Conservation (phyloP, 768 basidiomycete genomes). For the Daedaleopsis sinensis region DNA sequence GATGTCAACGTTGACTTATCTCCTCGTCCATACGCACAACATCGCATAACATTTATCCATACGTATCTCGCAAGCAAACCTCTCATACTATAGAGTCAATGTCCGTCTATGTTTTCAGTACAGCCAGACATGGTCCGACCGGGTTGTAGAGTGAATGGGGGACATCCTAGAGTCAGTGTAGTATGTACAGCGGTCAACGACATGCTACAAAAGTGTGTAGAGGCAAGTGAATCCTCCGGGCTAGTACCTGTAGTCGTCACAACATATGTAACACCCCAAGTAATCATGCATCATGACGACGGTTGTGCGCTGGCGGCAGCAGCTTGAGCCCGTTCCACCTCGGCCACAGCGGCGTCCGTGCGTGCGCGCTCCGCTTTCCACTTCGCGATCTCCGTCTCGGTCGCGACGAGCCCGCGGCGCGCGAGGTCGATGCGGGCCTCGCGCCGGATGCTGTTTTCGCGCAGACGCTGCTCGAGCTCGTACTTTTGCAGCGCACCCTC, state of each 20-base stretch:
- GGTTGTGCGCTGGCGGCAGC: constrained; percentile 1
- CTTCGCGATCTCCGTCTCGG: constrained; percentile 81
- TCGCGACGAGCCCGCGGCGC: constrained; percentile 72
- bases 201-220: not conserved
- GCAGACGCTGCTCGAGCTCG: constrained; percentile 63
- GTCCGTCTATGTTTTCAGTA: constrained; percentile 7
- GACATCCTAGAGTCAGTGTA: not conserved
- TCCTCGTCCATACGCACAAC: not conserved
- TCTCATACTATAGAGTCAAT: constrained; percentile 4
- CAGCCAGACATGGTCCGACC: not conserved
- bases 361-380: constrained; percentile 59
- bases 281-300: not conserved
- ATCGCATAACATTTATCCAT: not conserved
- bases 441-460: constrained; percentile 70
- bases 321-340: not conserved
- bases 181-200: no score
- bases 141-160: not conserved
- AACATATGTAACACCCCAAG: no score
- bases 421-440: constrained; percentile 78
- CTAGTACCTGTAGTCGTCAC: no score
- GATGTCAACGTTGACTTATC: not conserved
- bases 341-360: not conserved
- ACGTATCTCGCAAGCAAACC: not conserved
- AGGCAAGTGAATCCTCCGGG: not conserved
- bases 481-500: constrained; percentile 75